These are phyloP conservation scores for Fusarium xylarioides DNA, from an alignment of 2,329 filamentous ascomycete species.

Conservation along the genomic window DNA sequence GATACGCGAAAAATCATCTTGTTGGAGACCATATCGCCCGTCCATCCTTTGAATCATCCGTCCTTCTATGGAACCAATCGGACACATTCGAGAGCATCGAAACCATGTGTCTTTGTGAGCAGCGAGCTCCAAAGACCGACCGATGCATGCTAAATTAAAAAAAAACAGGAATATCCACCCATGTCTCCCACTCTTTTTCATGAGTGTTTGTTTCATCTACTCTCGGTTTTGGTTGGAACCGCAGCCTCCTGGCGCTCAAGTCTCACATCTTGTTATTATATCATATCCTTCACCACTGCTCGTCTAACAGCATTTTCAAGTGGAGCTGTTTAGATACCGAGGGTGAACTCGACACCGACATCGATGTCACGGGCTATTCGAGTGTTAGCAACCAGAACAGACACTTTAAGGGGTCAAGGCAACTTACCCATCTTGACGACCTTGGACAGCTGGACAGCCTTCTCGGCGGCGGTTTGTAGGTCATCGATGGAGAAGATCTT, in stretches of 20 bases:
- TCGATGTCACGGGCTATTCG: conserved; percentile 87
- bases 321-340: conserved; percentile 79
- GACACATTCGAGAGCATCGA: conserved; percentile 36
- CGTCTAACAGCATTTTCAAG: conserved; percentile 18
- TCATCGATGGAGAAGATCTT: conserved; percentile 99
- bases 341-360: conserved; percentile 92
- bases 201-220: conserved; percentile 24
- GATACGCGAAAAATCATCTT: conserved; percentile 38
- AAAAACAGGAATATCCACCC: conserved; percentile 40
- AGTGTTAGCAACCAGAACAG: conserved; percentile 29
- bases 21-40: conserved; percentile 39
- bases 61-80: conserved; percentile 38
- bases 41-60: conserved; percentile 39
- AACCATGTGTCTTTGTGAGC: conserved; percentile 32
- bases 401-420: neutral
- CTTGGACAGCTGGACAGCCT: conserved; percentile 98
- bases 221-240: conserved; percentile 27
- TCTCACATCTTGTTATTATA: conserved; percentile 44
- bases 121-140: conserved; percentile 32
- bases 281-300: conserved; percentile 32
- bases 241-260: conserved; percentile 26
- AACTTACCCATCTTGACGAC: conserved; percentile 95
- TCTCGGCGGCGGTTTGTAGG: conserved; percentile 95
- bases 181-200: conserved; percentile 28
- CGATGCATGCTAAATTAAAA: conserved; percentile 45